Evolutionary conservation across 2,329 filamentous ascomycete genomes (phyloP).

Genomic region (Sporothrix phasma): DNA sequence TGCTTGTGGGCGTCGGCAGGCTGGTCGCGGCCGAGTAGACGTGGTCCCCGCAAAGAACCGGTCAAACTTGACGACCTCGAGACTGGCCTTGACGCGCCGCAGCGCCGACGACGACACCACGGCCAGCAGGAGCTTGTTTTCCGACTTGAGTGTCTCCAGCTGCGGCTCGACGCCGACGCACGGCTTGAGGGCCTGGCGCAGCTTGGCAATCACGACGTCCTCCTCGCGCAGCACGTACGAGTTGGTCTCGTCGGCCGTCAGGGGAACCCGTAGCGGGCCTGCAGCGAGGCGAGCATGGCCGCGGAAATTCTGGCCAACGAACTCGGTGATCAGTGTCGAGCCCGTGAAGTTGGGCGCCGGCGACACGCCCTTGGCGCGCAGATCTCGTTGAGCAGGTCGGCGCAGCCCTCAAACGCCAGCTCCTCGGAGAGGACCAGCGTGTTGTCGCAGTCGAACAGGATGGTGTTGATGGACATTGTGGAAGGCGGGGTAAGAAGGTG

Average conservation of each 20-base stretch:
- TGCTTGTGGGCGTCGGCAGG: slow-evolving; percentile 69
- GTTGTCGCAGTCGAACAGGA: slow-evolving; percentile 78
- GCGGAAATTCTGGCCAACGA: slow-evolving; percentile 90
- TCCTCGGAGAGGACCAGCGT: slow-evolving; percentile 87
- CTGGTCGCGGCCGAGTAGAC: slow-evolving; percentile 78
- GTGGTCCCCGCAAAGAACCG: slow-evolving; percentile 64
- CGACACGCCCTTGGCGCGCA: slow-evolving; percentile 51
- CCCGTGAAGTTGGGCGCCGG: slow-evolving; percentile 59
- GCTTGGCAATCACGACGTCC: slow-evolving; percentile 72
- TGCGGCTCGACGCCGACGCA: slow-evolving; percentile 59
- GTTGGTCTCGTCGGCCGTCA: slow-evolving; percentile 59
- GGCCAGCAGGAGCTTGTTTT: slow-evolving; percentile 59
- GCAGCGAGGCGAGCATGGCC: slow-evolving; percentile 75
- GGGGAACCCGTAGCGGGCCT: slow-evolving; percentile 66
- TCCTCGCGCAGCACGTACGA: slow-evolving; percentile 68
- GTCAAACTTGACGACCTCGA: slow-evolving; percentile 69
- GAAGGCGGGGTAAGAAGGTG: background rate
- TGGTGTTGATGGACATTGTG: slow-evolving; percentile 44
- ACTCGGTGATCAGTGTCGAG: slow-evolving; percentile 69
- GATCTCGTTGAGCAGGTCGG: slow-evolving; percentile 80
- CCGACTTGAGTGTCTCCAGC: slow-evolving; percentile 52
- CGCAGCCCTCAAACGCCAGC: slow-evolving; percentile 83
- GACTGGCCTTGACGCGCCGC: slow-evolving; percentile 64
- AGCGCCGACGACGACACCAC: slow-evolving; percentile 77
- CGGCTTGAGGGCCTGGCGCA: slow-evolving; percentile 55